These are phyloP conservation scores for Combretum micranthum DNA, from an alignment of 345 rosid species.

Conservation along the genomic window DNA sequence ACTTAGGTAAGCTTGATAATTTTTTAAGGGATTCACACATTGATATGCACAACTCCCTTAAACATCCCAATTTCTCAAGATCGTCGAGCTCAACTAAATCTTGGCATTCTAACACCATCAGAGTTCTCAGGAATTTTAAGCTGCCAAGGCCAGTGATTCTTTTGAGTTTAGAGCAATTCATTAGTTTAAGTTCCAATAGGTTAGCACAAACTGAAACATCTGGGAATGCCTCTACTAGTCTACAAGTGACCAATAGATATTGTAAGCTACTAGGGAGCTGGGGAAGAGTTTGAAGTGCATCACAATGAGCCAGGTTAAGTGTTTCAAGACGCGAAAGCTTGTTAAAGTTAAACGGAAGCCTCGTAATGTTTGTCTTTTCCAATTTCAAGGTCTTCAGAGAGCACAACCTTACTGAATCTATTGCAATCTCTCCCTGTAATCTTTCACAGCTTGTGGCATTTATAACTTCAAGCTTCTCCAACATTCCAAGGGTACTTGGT, in stretches of 20 bases:
- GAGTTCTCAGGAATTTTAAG: too few species aligned
- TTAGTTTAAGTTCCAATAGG: neutral
- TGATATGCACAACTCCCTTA: neutral
- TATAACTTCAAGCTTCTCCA: constrained; percentile 8
- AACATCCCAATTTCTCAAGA: neutral
- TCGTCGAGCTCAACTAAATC: neutral
- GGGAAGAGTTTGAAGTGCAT: too few species aligned
- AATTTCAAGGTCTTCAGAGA: too few species aligned
- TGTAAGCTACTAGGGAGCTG: too few species aligned
- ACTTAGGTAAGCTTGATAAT: neutral
- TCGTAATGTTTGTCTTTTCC: too few species aligned
- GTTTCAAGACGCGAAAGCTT: too few species aligned
- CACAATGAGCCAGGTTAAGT: too few species aligned
- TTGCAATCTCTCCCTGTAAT: constrained; percentile 8
- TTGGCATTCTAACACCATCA: neutral
- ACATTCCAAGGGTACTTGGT: neutral
- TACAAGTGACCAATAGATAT: neutral
- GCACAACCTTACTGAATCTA: constrained; percentile 7
- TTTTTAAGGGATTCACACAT: neutral
- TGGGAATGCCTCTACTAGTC: neutral
- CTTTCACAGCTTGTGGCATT: neutral
- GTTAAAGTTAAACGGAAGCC: neutral
- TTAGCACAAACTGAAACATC: neutral
- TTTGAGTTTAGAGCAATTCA: too few species aligned
- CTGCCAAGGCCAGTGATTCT: too few species aligned